Evolutionary conservation across 2,329 filamentous ascomycete species (phyloP).

Genomic region (Westerdykella aurantiaca): DNA sequence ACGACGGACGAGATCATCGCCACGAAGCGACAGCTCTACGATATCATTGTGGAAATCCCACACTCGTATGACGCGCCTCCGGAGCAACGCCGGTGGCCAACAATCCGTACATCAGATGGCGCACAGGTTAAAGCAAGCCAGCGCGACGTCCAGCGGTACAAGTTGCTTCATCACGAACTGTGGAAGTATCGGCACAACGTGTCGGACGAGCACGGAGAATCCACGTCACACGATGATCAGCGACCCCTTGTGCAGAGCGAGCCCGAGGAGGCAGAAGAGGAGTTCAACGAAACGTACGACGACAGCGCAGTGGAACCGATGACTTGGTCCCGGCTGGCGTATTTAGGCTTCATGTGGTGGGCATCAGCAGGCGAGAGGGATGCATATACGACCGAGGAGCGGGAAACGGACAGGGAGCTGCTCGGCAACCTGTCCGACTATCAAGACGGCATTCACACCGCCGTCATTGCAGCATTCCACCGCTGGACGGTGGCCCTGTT

Average conservation of each 20-base stretch:
- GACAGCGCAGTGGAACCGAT: constrained; percentile 49
- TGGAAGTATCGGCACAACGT: constrained; percentile 27
- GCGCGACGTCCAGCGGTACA: constrained; percentile 73
- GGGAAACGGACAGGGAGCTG: constrained; percentile 44
- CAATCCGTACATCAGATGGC: constrained; percentile 60
- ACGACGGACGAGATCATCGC: constrained; percentile 91
- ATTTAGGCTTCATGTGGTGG: constrained; percentile 86
- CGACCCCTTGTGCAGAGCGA: constrained; percentile 6
- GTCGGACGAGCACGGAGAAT: constrained; percentile 12
- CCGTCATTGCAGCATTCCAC: constrained; percentile 76
- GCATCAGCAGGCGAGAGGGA: constrained; percentile 72
- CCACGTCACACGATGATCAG: not conserved
- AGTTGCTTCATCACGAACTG: constrained; percentile 31
- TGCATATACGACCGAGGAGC: constrained; percentile 50
- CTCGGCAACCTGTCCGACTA: constrained; percentile 40
- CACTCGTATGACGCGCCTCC: constrained; percentile 50
- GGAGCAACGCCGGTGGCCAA: constrained; percentile 64
- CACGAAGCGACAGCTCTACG: constrained; percentile 81
- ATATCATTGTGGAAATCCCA: constrained; percentile 80
- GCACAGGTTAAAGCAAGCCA: constrained; percentile 76
- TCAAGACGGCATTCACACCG: constrained; percentile 57
- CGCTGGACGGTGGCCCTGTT: constrained; percentile 64
- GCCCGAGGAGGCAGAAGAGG: constrained; percentile 26
- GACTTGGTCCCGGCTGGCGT: constrained; percentile 67
- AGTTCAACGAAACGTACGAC: constrained; percentile 32